Conservation (phyloP, 192 early-diverging fungal genomes). For the Backusella liffmaniae region DNA sequence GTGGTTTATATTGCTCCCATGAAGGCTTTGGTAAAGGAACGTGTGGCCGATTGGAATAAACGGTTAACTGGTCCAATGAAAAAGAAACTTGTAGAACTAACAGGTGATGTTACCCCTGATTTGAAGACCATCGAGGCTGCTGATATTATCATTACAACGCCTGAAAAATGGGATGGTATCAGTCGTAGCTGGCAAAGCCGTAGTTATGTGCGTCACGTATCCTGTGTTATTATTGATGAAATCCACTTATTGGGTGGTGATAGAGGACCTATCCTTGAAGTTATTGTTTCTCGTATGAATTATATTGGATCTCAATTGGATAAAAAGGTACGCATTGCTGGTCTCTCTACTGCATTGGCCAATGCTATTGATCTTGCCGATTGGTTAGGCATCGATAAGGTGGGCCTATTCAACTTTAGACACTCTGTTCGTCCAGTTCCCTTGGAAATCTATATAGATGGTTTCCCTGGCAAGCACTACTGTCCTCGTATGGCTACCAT, state of each 20-base stretch:
- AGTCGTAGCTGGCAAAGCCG: conserved; percentile 91
- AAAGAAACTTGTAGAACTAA: conserved; percentile 88
- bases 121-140: conserved; percentile 78
- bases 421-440: conserved; percentile 97
- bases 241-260: conserved; percentile 97
- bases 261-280: conserved; percentile 95
- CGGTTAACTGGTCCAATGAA: conserved; percentile 78
- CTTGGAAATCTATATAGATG: conserved; percentile 96
- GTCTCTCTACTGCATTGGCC: conserved; percentile 94
- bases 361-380: conserved; percentile 95
- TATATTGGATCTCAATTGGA: conserved; percentile 85
- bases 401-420: conserved; percentile 94
- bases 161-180: conserved; percentile 99
- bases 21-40: conserved; percentile 96
- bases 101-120: conserved; percentile 95
- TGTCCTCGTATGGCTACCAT: conserved; percentile 98
- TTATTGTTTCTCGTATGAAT: conserved; percentile 98
- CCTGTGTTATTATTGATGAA: conserved; percentile 96
- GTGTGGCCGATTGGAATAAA: conserved; percentile 89
- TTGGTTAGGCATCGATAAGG: conserved; percentile 89
- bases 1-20: conserved; percentile 98
- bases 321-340: conserved; percentile 85
- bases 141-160: conserved; percentile 98
- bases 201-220: conserved; percentile 84
- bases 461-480: conserved; percentile 95